Conservation (phyloP, 805 yeast species). For the Debaryomyces hansenii region DNA sequence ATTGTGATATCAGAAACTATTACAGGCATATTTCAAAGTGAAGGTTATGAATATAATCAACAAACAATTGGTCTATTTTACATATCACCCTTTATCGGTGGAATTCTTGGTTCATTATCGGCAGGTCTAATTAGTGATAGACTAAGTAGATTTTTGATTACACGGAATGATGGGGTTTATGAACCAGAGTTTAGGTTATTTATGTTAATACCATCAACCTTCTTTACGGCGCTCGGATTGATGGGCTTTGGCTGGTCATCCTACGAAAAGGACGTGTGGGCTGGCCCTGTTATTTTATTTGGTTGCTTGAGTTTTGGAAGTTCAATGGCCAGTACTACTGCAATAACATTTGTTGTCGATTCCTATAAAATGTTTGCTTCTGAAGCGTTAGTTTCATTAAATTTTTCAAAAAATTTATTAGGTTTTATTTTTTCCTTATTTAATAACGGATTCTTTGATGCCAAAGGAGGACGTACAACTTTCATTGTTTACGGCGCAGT, state of each 20-base stretch:
- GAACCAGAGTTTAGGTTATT: conserved; percentile 63
- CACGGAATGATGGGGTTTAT: conserved; percentile 52
- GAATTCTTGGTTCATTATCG: conserved; percentile 53
- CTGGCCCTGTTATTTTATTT: conserved; percentile 57
- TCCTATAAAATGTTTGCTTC: conserved; percentile 57
- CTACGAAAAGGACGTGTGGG: conserved; percentile 47
- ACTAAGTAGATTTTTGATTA: conserved; percentile 44
- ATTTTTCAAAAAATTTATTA: conserved; percentile 51
- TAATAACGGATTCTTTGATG: conserved; percentile 46
- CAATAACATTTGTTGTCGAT: conserved; percentile 60
- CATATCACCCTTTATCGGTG: conserved; percentile 57
- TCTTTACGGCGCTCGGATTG: conserved; percentile 49
- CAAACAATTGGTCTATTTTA: conserved; percentile 54
- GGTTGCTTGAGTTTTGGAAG: conserved; percentile 61
- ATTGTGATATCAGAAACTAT: conserved; percentile 60
- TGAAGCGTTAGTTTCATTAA: conserved; percentile 57
- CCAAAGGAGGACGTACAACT: conserved; percentile 44
- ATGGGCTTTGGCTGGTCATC: conserved; percentile 68
- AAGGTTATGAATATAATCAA: conserved; percentile 46
- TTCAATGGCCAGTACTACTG: conserved; percentile 59
- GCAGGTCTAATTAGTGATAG: conserved; percentile 54
- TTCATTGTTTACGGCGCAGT: conserved; percentile 54
- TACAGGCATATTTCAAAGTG: conserved; percentile 45
- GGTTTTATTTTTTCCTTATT: conserved; percentile 60
- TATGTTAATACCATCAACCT: conserved; percentile 50